Base-by-base conservation (phyloP, 2,329 filamentous ascomycete genomes). In the Colletotrichum noveboracense region DNA sequence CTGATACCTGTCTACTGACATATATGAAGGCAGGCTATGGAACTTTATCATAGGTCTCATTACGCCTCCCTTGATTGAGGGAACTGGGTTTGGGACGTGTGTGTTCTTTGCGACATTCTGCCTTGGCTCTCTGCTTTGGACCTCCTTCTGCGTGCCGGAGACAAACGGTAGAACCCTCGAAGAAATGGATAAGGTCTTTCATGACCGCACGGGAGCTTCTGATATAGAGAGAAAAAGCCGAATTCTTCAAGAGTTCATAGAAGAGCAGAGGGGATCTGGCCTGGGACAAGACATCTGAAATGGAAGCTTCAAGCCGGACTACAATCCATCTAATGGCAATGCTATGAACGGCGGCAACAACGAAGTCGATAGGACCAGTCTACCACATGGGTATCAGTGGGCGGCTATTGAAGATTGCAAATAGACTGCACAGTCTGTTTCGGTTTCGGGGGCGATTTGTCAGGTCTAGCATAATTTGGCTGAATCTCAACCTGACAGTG, bases 381-480 rank as follows among this genome's bases (percentile, higher is more conserved):
- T 38, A 16, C 14, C 14, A n/a, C 16, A 43, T 1, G 16, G 36
- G 8, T 18, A 43, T 18, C 16, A 9, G n/a, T 43, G 36, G 2
- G 8, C 36, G 16, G 16, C 36, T 6, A 43, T 43, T 3, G 0
- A 43, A 43, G 7, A 43, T 43, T n/a, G 36, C 14, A 43, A 16
- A 18, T 43, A 18, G 16, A 43, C 36, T 43, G 16, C 36, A 1
- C 7, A 18, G 2, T n/a, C 38, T 43, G 16, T 43, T 18, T n/a
- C 7, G 18, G 38, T 1, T 43, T n/a, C 38, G 16, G 16, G 36
- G 38, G 38, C 38, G 18, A 43, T 18, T 0, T 43, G 38, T n/a
- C 1, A 43, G 16, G 16, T 43, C 38, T 1, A 43, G 18, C 18
- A 1, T 0, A 8, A 0, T 0, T 43, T 43, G 16, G 38, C 16